Base-by-base conservation (phyloP, 306 rosid species). In the Corylus heterophylla region DNA sequence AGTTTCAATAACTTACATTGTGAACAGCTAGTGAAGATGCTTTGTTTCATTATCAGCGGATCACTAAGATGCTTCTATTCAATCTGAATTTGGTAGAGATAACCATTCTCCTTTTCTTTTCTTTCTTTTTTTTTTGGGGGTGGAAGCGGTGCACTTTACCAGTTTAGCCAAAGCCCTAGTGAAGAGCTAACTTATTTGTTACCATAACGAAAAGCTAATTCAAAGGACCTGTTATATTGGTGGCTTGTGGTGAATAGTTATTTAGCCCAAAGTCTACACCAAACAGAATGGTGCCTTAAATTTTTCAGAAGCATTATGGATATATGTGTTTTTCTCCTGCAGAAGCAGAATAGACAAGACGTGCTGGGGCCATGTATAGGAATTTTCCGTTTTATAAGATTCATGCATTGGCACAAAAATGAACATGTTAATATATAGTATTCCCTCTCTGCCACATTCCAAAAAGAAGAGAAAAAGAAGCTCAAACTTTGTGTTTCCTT, bases 1-100 rank as follows among this genome's bases (percentile, higher is more conserved):
- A 58, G 61, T 83, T 73, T 73, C 22, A 51, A 48, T 50, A 54
- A 45, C 78, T 81, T 59, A 16, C 55, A 44, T 68, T 68, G 16
- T 39, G 8, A 42, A 25, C 72, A 10, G 29, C 48, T 42, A 42
- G 72, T 20, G 12, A 68, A 68, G 72, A 68, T 68, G 7, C 10
- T 4, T 39, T 18, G 42, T 42, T 39, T 68, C 52, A 42, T 68
- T 1, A 64, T 16, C 2, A 2, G 70, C 70, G 31, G 70, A 37
- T 31, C 48, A 37, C 48, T 35, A 17, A 64, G 70, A 42, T 42
- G 72, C 51, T 14, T 68, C 39, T 52, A 52, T 13, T 22, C 29
- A 8, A 59, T 59, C 12, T 59, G 37, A 59, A n/a, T 20, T 25
- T 59, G 8, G 66, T n/a, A 6, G 17, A 59, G 29, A 59, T 20